Evolutionary conservation across 1,284 basidiomycete genomes (phyloP), one percentile per base, ranked within the genome.

Genomic region (Puccinia coronata): DNA sequence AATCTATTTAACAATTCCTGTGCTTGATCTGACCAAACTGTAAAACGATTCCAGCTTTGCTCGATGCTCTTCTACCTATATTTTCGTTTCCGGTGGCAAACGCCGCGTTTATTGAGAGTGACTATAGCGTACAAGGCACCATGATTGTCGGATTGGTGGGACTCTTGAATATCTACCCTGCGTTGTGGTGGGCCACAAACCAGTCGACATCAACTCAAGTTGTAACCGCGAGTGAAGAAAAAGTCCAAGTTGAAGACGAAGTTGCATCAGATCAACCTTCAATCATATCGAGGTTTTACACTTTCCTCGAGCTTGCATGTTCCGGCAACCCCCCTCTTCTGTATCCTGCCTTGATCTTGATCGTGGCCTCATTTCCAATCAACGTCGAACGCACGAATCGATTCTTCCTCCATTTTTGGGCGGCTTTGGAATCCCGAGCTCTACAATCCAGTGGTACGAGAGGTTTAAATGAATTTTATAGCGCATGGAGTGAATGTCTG

Each of bases 371-470:
- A 41, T 81, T 75, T 20, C 80, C 71, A 51, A 18, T 51, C 47
- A 74, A 70, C 12, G n/a, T 81, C 39, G 49, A 74, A 34, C 31
- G 63, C 49, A 28, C 41, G 16, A 34, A 65, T 2, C 51, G 36
- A 41, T 81, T 81, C 43, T 81, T 81, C 49, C 16, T 31, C n/a
- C 80, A 75, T 49, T 59, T 81, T 6, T 81, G 80, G 80, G 63
- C 41, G 57, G 59, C 79, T 63, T 73, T 70, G 25, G 53, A 70
- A 25, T 41, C 49, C 14, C 53, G 59, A 61, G 41, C 69, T 41
- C 57, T 80, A 4, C 55, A 67, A 31, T 65, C 79, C 34, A 80
- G 41, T n/a, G 70, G 79, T 20, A 39, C 70, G 4, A 18, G 51
- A 23, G 79, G 70, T 25, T 57, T 80, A 25, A 72, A 59, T 61